Conservation (phyloP, 371 early-diverging fungal genomes). For the Mortierella sp. region DNA sequence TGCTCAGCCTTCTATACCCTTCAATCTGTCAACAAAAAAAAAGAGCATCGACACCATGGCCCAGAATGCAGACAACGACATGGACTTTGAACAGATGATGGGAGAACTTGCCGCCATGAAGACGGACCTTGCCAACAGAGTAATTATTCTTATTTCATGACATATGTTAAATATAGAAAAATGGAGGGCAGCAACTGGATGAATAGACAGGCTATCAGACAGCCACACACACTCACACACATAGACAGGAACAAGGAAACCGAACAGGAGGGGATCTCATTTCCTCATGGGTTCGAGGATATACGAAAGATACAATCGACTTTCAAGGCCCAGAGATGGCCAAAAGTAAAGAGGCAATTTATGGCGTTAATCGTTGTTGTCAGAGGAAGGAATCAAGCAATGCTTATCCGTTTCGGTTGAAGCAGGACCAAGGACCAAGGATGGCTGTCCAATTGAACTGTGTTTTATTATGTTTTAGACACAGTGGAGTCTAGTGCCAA, state of each 20-base stretch:
- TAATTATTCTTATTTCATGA: constrained; percentile 18
- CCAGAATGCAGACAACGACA: constrained; percentile 28
- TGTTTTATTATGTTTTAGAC: constrained; percentile 5
- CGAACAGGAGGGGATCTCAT: background rate
- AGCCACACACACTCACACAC: background rate
- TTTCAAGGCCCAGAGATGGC: background rate
- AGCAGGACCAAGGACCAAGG: background rate
- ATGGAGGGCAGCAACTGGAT: background rate
- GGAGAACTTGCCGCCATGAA: constrained; percentile 57
- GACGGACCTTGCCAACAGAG: constrained; percentile 57
- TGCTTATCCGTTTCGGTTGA: no score
- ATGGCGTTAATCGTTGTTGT: background rate
- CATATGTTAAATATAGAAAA: constrained; percentile 7
- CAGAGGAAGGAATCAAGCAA: no score
- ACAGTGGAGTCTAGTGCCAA: background rate
- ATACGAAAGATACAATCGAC: background rate
- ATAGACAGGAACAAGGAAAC: background rate
- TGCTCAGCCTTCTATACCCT: background rate
- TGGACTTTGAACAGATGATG: constrained; percentile 59
- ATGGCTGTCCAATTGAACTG: background rate
- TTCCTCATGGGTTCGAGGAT: background rate
- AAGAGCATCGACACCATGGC: constrained; percentile 21
- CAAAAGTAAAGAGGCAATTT: background rate
- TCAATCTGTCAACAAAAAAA: background rate
- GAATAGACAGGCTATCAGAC: background rate